phyloP scores from a whole-genome alignment of 2,329 filamentous ascomycete genomes.

The Dactylellina drechsleri region DNA sequence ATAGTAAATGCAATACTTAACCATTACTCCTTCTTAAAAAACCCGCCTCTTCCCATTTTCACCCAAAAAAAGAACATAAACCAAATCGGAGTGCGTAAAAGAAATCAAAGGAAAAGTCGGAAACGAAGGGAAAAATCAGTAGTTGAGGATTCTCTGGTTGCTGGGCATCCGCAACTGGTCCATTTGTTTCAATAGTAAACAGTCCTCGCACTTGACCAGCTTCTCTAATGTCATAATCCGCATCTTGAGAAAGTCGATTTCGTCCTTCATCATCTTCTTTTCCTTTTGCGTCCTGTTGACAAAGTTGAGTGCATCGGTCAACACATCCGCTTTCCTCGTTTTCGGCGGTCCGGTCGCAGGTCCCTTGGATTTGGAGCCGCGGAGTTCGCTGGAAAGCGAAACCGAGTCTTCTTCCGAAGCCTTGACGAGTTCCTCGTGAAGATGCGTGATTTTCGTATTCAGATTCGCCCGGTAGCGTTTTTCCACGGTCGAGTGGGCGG shows the following conservation, averaged over 20 bases:
- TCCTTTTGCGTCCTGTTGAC: conserved; percentile 54
- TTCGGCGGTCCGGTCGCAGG: conserved; percentile 41
- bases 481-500: conserved; percentile 52
- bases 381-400: conserved; percentile 50
- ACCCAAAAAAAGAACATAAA: conserved; percentile 12
- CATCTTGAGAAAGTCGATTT: conserved; percentile 55
- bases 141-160: conserved; percentile 47
- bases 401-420: conserved; percentile 51
- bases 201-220: conserved; percentile 53
- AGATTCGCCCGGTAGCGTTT: conserved; percentile 53
- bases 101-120: conserved; percentile 9
- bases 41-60: conserved; percentile 42
- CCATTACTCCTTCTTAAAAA: conserved; percentile 51
- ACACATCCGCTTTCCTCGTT: conserved; percentile 53
- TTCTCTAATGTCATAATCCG: conserved; percentile 54
- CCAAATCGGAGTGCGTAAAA: conserved; percentile 14
- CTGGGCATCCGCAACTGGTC: conserved; percentile 54
- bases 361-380: conserved; percentile 45
- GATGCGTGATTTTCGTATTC: conserved; percentile 54
- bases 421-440: conserved; percentile 53
- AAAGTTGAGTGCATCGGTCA: conserved; percentile 53
- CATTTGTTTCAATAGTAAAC: conserved; percentile 52
- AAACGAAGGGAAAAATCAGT: conserved; percentile 25
- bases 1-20: conserved; percentile 45
- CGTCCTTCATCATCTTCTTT: conserved; percentile 54